Base-by-base conservation (phyloP, 2,329 filamentous ascomycete genomes). In the Fusarium camptoceras region DNA sequence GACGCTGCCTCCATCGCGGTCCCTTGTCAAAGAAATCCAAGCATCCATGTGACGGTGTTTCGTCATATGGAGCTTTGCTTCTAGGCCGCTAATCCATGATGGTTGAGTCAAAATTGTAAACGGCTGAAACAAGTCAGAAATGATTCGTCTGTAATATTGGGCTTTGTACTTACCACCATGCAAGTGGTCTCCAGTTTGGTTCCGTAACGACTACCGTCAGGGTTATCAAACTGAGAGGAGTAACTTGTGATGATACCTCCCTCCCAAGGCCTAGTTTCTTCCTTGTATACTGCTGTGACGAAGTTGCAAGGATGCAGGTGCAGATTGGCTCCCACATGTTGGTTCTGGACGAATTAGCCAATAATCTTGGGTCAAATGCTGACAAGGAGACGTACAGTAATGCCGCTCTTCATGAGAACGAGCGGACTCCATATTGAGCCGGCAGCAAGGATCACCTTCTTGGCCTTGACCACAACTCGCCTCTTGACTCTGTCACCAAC, bases 121-220 rank as follows among this genome's bases (percentile, higher is more conserved):
- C 0, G 94, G 93, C 75, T 94, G 46, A 75, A 41, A 47, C 6
- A 59, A 59, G 59, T 74, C 28, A 72, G 67, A 48, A 39, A 48
- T 48, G 50, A 55, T 60, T 65, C 47, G 63, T 48, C 12, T 37
- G 47, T 16, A 22, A 20, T 31, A 25, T 30, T 47, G 37, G 25
- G 12, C 8, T 46, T 43, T 14, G n/a, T 42, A 76, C 84, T 75
- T 76, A 87, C 85, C 59, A 89, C 71, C 91, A 96, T 94, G 74
- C 87, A 87, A 3, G 88, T 88, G 12, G 89, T 85, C 83, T 98
- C 94, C 28, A 98, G 83, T 78, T 97, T 97, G 50, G 86, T 85
- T 41, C 95, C 95, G 74, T 98, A 93, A 60, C 94, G 93, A 43
- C 89, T 84, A 8, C 88, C 88, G 77, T 97, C 94, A 1, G 94